Conservation (phyloP, 2,329 filamentous ascomycete genomes). For the Calonectria montana region DNA sequence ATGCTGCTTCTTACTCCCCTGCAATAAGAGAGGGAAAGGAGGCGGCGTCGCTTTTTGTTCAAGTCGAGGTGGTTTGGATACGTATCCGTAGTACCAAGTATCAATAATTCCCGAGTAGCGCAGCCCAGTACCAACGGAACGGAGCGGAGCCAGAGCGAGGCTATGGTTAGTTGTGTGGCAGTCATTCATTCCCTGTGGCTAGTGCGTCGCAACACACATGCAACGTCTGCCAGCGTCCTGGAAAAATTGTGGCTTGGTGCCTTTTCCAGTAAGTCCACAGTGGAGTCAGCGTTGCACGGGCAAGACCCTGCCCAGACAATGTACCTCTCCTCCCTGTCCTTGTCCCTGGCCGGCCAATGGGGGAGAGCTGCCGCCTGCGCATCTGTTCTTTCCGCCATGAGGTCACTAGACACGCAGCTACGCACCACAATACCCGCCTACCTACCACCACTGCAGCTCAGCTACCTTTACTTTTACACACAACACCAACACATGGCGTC, state of each 20-base stretch:
- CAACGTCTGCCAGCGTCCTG: not conserved
- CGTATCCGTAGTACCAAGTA: conserved; percentile 14
- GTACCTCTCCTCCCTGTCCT: not conserved
- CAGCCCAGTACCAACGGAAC: not conserved
- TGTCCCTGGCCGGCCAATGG: not conserved
- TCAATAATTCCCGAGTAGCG: conserved; percentile 16
- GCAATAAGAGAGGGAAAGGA: conserved; percentile 7
- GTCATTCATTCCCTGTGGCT: not conserved
- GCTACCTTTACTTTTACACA: conserved; percentile 3
- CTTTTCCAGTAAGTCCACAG: not conserved
- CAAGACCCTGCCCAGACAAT: not conserved
- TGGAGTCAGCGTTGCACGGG: not conserved
- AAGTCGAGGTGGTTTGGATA: conserved; percentile 18
- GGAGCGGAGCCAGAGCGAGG: not conserved
- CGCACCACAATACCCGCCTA: not conserved
- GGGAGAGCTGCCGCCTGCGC: conserved; percentile 13
- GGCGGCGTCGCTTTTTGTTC: conserved; percentile 5
- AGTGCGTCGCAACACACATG: not conserved
- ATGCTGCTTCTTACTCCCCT: not conserved
- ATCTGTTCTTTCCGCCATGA: conserved; percentile 18
- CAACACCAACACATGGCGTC: conserved; percentile 11
- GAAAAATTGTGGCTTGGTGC: not conserved
- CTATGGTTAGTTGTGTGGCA: not conserved
- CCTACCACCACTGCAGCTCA: not conserved
- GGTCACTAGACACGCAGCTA: conserved; percentile 19